phyloP scores from a whole-genome alignment of 495 filamentous ascomycete genomes.

The Xylaria bambusicola region DNA sequence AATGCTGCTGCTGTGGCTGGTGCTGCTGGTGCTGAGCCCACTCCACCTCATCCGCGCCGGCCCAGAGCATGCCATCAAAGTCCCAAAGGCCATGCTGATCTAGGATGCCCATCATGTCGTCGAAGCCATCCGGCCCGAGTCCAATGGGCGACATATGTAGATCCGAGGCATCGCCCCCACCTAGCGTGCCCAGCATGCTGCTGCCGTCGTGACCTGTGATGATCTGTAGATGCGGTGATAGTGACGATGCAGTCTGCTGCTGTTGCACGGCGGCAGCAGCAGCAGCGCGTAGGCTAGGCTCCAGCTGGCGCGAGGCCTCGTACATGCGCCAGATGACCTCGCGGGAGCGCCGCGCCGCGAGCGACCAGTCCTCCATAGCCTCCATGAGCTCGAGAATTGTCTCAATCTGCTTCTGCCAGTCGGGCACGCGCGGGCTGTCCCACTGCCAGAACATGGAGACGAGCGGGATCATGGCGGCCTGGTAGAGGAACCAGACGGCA shows the following conservation, averaged over 20 bases:
- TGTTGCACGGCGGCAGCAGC: conserved; percentile 20
- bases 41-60: conserved; percentile 40
- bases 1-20: conserved; percentile 18
- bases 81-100: conserved; percentile 59
- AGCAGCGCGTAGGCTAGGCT: conserved; percentile 35
- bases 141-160: conserved; percentile 54
- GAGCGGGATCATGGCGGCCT: conserved; percentile 76
- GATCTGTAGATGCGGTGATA: conserved; percentile 30
- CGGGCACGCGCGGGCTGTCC: conserved; percentile 53
- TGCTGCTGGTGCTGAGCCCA: conserved; percentile 27
- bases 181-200: conserved; percentile 35
- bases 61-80: conserved; percentile 56
- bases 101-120: conserved; percentile 55
- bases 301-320: conserved; percentile 55
- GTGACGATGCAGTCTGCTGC: conserved; percentile 28
- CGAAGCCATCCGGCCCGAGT: conserved; percentile 51
- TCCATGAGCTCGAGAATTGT: conserved; percentile 67
- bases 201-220: conserved; percentile 33
- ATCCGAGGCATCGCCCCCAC: conserved; percentile 33
- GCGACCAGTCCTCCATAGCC: conserved; percentile 68
- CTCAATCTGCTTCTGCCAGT: conserved; percentile 68
- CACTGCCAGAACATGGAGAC: conserved; percentile 70
- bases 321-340: conserved; percentile 72
- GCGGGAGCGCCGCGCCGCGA: conserved; percentile 67
- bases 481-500: conserved; percentile 81